phyloP scores from a whole-genome alignment of 2,329 filamentous ascomycete genomes.

The Xylariaceae sp. region DNA sequence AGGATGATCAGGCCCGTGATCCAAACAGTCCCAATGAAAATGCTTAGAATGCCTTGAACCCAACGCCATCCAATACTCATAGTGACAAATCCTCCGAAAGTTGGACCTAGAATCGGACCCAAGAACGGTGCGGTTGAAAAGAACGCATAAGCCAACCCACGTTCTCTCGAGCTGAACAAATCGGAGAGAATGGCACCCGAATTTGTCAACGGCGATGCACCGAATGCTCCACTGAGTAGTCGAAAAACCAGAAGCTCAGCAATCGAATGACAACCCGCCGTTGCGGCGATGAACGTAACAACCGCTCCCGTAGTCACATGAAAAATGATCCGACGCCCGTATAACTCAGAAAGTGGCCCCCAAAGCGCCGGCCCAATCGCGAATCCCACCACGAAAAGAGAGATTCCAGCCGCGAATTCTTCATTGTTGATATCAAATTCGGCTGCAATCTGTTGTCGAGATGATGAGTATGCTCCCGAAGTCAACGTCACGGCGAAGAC shows the following conservation, averaged over 20 bases:
- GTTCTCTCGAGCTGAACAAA: constrained; percentile 47
- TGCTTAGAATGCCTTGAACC: constrained; percentile 63
- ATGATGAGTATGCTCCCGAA: constrained; percentile 64
- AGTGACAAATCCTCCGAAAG: constrained; percentile 64
- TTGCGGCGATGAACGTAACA: constrained; percentile 55
- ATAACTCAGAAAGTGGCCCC: constrained; percentile 62
- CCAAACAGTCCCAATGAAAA: constrained; percentile 61
- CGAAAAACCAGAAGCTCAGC: constrained; percentile 55
- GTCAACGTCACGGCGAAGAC: constrained; percentile 68
- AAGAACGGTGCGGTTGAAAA: constrained; percentile 66
- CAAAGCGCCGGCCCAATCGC: constrained; percentile 54
- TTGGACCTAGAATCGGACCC: constrained; percentile 60
- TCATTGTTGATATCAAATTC: constrained; percentile 48
- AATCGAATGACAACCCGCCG: constrained; percentile 52
- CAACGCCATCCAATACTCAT: constrained; percentile 65
- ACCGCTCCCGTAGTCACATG: constrained; percentile 51
- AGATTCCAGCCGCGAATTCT: constrained; percentile 50
- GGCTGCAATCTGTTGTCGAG: constrained; percentile 48
- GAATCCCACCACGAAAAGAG: constrained; percentile 55
- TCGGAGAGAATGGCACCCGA: constrained; percentile 55
- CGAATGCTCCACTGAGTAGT: constrained; percentile 58
- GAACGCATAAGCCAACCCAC: constrained; percentile 55
- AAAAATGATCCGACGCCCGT: constrained; percentile 54
- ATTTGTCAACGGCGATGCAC: constrained; percentile 53
- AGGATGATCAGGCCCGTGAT: constrained; percentile 48